A percentile compares a stretch with the other conserved stretches of the same genome.
phyloP scores from a whole-genome alignment of 768 basidiomycete genomes.

The Boletus reticuloceps region DNA sequence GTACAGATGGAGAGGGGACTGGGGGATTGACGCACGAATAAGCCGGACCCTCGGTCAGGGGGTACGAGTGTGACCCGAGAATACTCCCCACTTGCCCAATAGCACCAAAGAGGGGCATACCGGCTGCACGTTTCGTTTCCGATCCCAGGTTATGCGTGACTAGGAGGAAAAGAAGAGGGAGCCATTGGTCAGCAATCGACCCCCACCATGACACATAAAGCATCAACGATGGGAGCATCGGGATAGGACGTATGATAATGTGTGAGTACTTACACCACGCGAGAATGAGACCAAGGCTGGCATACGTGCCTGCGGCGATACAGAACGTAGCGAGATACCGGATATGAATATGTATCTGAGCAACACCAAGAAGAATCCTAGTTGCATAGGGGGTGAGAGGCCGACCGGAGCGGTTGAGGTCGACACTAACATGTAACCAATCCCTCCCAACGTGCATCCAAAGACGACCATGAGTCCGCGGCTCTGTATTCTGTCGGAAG shows the following conservation, averaged over 20 bases:
- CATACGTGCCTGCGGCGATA: constrained; percentile 46
- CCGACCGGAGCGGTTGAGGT: background rate
- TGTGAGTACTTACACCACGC: constrained; percentile 43
- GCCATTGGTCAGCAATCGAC: background rate
- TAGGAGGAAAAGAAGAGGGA: constrained; percentile 21
- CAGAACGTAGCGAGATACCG: constrained; percentile 49
- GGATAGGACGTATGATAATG: background rate
- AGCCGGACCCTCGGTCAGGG: constrained; percentile 37
- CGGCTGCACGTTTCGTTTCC: constrained; percentile 44
- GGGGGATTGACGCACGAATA: constrained; percentile 30
- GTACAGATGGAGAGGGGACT: background rate
- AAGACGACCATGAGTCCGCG: constrained; percentile 38
- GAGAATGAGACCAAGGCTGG: constrained; percentile 43
- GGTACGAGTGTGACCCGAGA: constrained; percentile 42
- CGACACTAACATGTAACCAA: constrained; percentile 41
- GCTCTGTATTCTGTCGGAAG: constrained; percentile 43
- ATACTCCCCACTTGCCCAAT: constrained; percentile 43
- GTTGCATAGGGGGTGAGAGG: background rate
- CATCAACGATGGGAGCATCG: too few species aligned
- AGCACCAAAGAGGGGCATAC: constrained; percentile 40
- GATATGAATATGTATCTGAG: constrained; percentile 29
- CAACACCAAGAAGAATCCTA: constrained; percentile 35
- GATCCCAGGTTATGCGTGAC: constrained; percentile 42
- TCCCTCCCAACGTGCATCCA: constrained; percentile 33
- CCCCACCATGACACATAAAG: too few species aligned